Conservation (phyloP, 805 yeast genomes). For the Sugiyamaella mastotermitis region DNA sequence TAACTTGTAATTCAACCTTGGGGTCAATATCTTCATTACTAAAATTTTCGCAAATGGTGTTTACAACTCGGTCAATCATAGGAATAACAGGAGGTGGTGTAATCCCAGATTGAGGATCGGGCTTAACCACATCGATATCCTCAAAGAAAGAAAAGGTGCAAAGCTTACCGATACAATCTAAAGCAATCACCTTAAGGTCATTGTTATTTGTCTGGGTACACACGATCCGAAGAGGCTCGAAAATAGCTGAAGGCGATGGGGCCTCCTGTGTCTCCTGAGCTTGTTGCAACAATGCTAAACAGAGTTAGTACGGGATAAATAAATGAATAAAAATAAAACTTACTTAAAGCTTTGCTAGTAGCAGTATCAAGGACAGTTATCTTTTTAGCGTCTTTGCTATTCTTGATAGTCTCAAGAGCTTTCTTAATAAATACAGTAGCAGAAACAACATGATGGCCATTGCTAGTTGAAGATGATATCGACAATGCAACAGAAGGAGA, state of each 20-base stretch:
- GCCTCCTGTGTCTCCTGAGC: conserved; percentile 13
- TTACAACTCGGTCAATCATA: conserved; percentile 75
- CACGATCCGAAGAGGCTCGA: conserved; percentile 70
- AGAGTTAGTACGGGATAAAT: neutral
- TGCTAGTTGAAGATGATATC: conserved; percentile 18
- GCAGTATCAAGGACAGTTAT: conserved; percentile 34
- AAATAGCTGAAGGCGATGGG: conserved; percentile 50
- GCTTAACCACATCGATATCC: conserved; percentile 26
- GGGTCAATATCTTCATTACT: conserved; percentile 92
- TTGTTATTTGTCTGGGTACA: conserved; percentile 58
- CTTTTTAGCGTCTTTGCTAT: conserved; percentile 55
- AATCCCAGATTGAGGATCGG: conserved; percentile 36
- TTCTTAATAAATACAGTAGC: conserved; percentile 44
- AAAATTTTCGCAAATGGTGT: conserved; percentile 77
- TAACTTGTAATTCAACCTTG: conserved; percentile 83
- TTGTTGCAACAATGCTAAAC: conserved; percentile 1
- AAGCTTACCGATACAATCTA: conserved; percentile 81
- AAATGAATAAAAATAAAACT: conserved; percentile 11
- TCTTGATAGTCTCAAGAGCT: conserved; percentile 52
- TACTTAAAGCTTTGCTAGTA: conserved; percentile 29
- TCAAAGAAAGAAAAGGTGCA: conserved; percentile 80
- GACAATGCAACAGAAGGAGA: conserved; percentile 25
- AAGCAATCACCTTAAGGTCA: conserved; percentile 64
- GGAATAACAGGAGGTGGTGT: conserved; percentile 50
- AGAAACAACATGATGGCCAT: conserved; percentile 27